phyloP scores from a whole-genome alignment of 495 filamentous ascomycete genomes.

The Filosporella fistucella region DNA sequence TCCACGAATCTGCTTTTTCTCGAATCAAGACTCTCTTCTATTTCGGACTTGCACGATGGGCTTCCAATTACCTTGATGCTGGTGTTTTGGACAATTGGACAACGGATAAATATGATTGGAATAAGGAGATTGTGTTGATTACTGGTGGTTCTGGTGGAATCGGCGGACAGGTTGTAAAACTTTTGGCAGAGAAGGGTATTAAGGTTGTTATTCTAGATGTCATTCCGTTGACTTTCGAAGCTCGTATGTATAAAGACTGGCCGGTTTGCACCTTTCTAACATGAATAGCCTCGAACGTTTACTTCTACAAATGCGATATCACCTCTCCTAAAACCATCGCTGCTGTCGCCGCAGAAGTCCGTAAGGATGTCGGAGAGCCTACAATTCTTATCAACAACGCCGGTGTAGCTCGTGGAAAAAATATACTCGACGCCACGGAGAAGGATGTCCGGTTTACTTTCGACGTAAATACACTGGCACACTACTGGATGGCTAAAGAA shows the following conservation, averaged over 20 bases:
- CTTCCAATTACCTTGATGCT: constrained; percentile 46
- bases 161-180: constrained; percentile 54
- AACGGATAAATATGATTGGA: constrained; percentile 61
- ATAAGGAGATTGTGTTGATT: constrained; percentile 63
- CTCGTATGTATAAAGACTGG: constrained; percentile 35
- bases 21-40: constrained; percentile 41
- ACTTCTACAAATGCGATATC: constrained; percentile 63
- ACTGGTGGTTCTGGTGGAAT: constrained; percentile 71
- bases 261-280: background rate
- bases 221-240: constrained; percentile 48
- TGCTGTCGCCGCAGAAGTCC: constrained; percentile 42
- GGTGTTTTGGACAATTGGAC: constrained; percentile 57
- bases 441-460: constrained; percentile 58
- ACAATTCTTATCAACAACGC: constrained; percentile 77
- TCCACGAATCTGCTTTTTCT: constrained; percentile 43
- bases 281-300: constrained; percentile 40
- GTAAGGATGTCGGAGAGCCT: constrained; percentile 52
- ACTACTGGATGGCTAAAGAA: constrained; percentile 59
- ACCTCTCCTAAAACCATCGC: constrained; percentile 46
- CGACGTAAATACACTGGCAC: constrained; percentile 66
- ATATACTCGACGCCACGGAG: constrained; percentile 53
- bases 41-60: constrained; percentile 41
- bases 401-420: constrained; percentile 56
- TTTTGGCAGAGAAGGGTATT: constrained; percentile 52
- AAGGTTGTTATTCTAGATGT: constrained; percentile 71